A percentile compares a stretch with the other conserved stretches of the same genome.
These are phyloP conservation scores for Ceratocystis colombiana DNA, from an alignment of 2,329 filamentous ascomycete genomes.

Conservation along the genomic window DNA sequence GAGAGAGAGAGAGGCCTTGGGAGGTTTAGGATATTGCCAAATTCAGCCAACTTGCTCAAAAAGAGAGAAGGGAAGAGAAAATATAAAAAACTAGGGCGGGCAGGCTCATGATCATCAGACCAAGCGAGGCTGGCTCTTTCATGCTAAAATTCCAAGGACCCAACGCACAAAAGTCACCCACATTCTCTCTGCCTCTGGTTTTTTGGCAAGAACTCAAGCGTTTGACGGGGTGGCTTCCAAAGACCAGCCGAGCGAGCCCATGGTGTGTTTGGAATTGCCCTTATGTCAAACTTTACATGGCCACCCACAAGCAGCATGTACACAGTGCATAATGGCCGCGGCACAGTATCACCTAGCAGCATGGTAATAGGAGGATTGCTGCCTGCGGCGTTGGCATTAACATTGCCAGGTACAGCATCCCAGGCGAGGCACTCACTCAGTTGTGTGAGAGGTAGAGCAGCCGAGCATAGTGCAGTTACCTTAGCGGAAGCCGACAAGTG, in stretches of 20 bases:
- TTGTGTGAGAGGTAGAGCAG: not conserved
- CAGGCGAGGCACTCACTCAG: not conserved
- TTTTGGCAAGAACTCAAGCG: no score
- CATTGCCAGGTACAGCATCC: not conserved
- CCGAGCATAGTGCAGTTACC: not conserved
- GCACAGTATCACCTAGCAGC: not conserved
- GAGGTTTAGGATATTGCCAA: no score
- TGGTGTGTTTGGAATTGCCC: not conserved
- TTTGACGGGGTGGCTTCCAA: not conserved
- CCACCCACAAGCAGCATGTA: no score
- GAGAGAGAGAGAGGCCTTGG: no score
- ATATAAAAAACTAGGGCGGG: not conserved
- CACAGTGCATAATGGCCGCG: not conserved
- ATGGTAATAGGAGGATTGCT: not conserved
- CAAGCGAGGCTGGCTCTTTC: not conserved
- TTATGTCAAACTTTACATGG: not conserved
- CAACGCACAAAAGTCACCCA: not conserved
- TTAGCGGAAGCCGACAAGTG: not conserved
- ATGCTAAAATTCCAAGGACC: not conserved
- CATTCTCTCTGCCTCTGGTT: no score
- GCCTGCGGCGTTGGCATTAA: not conserved
- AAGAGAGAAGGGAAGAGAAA: not conserved
- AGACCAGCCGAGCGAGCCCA: not conserved
- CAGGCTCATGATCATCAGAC: not conserved
- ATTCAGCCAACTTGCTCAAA: no score